Conservation (phyloP, 2,329 filamentous ascomycete species). For the Penicillium freii region DNA sequence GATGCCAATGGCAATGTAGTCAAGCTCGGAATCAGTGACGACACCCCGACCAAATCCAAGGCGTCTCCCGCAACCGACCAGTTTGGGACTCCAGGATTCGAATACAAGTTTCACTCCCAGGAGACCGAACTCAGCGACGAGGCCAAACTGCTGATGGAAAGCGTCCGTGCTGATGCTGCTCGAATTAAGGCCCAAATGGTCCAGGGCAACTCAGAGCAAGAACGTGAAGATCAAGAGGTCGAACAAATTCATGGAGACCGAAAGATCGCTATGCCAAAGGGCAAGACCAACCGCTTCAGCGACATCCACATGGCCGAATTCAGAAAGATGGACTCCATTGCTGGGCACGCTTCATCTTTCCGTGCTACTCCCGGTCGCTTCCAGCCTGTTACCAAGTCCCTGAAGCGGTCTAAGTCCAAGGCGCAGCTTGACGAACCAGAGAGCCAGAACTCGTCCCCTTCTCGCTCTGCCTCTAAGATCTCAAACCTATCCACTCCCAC, state of each 20-base stretch:
- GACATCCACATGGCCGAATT: conserved; percentile 84
- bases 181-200: conserved; percentile 68
- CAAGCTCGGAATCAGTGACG: conserved; percentile 29
- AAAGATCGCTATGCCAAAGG: conserved; percentile 76
- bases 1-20: conserved; percentile 38
- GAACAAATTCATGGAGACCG: conserved; percentile 53
- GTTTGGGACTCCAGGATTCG: conserved; percentile 46
- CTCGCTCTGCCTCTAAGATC: conserved; percentile 31
- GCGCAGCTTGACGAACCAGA: conserved; percentile 64
- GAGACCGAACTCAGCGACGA: conserved; percentile 48
- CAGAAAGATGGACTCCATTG: conserved; percentile 97
- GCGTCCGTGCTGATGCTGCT: conserved; percentile 69
- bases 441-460: conserved; percentile 41
- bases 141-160: conserved; percentile 60
- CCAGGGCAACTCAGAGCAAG: conserved; percentile 59
- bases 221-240: conserved; percentile 45
- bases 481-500: conserved; percentile 35
- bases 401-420: conserved; percentile 59
- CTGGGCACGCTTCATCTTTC: conserved; percentile 75
- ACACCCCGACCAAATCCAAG: conserved; percentile 46
- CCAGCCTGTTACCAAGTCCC: conserved; percentile 40
- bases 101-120: conserved; percentile 47
- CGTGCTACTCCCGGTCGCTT: conserved; percentile 48
- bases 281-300: conserved; percentile 76
- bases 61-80: conserved; percentile 33